Conservation (phyloP, 352 stramenopile species). For the Globisporangium polare region DNA sequence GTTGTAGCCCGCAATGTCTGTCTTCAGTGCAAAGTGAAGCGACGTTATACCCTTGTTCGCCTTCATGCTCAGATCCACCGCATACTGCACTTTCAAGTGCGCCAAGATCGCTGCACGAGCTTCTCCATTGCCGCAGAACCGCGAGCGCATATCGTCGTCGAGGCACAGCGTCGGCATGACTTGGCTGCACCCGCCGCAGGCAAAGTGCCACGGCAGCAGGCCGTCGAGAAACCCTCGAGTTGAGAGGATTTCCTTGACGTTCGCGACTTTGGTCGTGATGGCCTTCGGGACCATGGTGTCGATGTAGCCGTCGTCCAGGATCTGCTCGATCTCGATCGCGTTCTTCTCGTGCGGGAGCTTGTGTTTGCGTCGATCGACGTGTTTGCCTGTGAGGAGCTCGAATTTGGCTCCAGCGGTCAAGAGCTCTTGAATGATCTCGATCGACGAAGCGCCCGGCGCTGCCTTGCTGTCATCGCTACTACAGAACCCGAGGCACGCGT, state of each 20-base stretch:
- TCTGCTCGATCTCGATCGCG: conserved; percentile 46
- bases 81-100: conserved; percentile 29
- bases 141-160: conserved; percentile 39
- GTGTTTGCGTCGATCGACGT: conserved; percentile 55
- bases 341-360: conserved; percentile 46
- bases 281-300: conserved; percentile 28
- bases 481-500: conserved; percentile 62
- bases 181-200: conserved; percentile 49
- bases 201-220: conserved; percentile 58
- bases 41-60: conserved; percentile 35
- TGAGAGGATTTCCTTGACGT: conserved; percentile 26
- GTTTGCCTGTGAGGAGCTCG: conserved; percentile 23
- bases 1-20: conserved; percentile 44
- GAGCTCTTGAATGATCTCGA: conserved; percentile 33
- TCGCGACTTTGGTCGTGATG: conserved; percentile 35
- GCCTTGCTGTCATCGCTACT: conserved; percentile 13
- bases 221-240: conserved; percentile 25
- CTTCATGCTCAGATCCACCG: conserved; percentile 27
- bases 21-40: conserved; percentile 51
- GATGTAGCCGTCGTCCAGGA: conserved; percentile 41
- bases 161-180: conserved; percentile 34
- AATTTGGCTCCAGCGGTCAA: conserved; percentile 23
- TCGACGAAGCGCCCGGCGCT: conserved; percentile 7
- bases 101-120: conserved; percentile 35
- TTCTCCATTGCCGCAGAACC: conserved; percentile 35